Evolutionary conservation across 1,284 basidiomycete species (phyloP), one percentile per base, ranked within the genome.

Genomic region (Coriolopsis trogii): DNA sequence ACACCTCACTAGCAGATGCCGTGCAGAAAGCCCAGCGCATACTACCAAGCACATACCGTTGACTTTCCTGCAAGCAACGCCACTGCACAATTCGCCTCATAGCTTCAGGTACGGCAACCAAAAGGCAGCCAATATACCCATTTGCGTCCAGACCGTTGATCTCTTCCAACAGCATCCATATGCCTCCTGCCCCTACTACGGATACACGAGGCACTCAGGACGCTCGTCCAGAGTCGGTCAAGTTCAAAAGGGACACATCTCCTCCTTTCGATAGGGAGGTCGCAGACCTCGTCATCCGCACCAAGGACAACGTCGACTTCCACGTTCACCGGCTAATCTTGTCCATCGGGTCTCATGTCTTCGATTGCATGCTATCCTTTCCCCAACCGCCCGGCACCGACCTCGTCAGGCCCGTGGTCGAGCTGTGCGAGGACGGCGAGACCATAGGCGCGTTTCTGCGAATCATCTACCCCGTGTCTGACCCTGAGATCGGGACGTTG

Each of bases 291-390:
- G 69, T 76, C 37, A 56, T 82, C 20, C 73, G 73, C 43, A 77
- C 77, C 4, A 75, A 74, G 21, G 78, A 79, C 60, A 64, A 70
- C 51, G 65, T 74, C 42, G 72, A 77, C 56, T 78, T 79, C 58
- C 67, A 66, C 28, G 67, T 75, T 28, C 75, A 75, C 68, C 75
- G 72, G 45, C 56, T 72, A 16, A 67, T 75, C 31, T 53, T 61
- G 12, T 33, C 36, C 4, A 26, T 55, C 5, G 52, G 43, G 4
- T 61, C 63, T 18, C 39, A 50, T 1, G 46, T 63, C 4, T 63
- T 65, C 46, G 49, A 50, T 10, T 31, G 21, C n/a, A 56, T 61
- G 58, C 48, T 59, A 28, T 41, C 52, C 15, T 31, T 60, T 12
- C 55, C 55, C 5, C 42, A 49, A 25, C 48, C 51, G 7, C 9